Base-by-base conservation (phyloP, 768 basidiomycete species). In the Termitomyces sp. region DNA sequence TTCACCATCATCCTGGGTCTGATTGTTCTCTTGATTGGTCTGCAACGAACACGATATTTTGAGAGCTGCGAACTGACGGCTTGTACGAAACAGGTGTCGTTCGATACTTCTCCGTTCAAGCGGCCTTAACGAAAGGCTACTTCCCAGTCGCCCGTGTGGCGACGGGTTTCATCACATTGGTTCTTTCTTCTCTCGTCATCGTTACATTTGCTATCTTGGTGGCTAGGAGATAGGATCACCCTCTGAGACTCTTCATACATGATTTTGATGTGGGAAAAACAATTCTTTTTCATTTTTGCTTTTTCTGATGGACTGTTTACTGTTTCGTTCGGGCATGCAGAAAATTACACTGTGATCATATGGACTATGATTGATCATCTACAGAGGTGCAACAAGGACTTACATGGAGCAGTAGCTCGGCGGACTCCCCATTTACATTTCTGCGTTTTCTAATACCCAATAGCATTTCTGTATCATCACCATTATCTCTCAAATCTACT, bases 51-150 rank as follows among this genome's bases (percentile, higher is more conserved):
- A n/a, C 15, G 50, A 43, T 20, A 8, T 42, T 17, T n/a, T 34
- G 20, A 42, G n/a, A 52, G 54, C 37, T 49, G 31, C 32, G 20
- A 20, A 31, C 49, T 63, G 5, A 60, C n/a, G 34, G 3, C 38
- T 5, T 5, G 25, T 40, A 29, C 31, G 12, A 40, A 20, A 11
- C 32, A 70, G 69, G 69, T 25, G 57, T 64, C 3, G 42, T 61
- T 20, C 62, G 69, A 25, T 70, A 70, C 47, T 70, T 70, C 49
- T 49, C 65, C 5, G 57, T 70, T 20, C 69, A 70, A 57, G 62
- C 63, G 17, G 69, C 69, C 3, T 53, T 70, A 12, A 68, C 65
- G 2, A 67, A 68, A 38, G 69, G 69, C 10, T 48, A 59, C 38
- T 70, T 70, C 49, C 69, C 69, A 5, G 69, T 61, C 20, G 65